Conservation (phyloP, 179 eudicot genomes). For the Spergularia azorica region DNA sequence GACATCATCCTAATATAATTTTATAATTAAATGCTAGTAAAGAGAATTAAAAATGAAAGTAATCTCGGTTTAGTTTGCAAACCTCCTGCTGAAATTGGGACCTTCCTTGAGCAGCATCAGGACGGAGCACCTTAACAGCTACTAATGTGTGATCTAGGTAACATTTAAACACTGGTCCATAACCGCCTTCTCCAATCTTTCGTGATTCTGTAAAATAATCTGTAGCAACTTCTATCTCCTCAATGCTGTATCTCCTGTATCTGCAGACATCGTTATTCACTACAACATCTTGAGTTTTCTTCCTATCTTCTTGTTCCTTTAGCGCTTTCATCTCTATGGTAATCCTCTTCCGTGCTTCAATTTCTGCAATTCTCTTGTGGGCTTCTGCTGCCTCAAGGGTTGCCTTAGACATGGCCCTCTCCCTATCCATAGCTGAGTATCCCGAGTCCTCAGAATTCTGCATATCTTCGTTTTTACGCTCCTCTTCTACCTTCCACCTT, state of each 20-base stretch:
- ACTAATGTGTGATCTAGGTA: constrained; percentile 38
- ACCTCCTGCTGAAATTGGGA: constrained; percentile 57
- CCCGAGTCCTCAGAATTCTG: constrained; percentile 20
- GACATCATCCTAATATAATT: no score
- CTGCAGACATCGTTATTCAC: background rate
- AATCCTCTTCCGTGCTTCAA: constrained; percentile 35
- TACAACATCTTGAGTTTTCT: constrained; percentile 6
- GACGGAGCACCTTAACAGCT: constrained; percentile 50
- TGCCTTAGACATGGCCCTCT: constrained; percentile 31
- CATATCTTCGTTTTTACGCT: constrained; percentile 28
- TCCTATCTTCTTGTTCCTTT: constrained; percentile 29
- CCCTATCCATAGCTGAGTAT: constrained; percentile 10
- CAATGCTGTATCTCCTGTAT: constrained; percentile 41
- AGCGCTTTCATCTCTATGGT: constrained; percentile 34
- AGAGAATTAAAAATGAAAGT: background rate
- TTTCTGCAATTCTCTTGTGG: constrained; percentile 34
- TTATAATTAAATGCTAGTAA: background rate
- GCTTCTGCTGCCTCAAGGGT: constrained; percentile 40
- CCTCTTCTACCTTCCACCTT: constrained; percentile 40
- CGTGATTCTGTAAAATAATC: constrained; percentile 31
- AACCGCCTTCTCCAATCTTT: constrained; percentile 49
- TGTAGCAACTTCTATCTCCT: constrained; percentile 43
- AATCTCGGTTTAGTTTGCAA: background rate
- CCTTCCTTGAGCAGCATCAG: constrained; percentile 58
- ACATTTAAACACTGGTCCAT: constrained; percentile 43